Evolutionary conservation across 2,329 filamentous ascomycete genomes (phyloP).

Genomic region (Fusarium tjaetaba): DNA sequence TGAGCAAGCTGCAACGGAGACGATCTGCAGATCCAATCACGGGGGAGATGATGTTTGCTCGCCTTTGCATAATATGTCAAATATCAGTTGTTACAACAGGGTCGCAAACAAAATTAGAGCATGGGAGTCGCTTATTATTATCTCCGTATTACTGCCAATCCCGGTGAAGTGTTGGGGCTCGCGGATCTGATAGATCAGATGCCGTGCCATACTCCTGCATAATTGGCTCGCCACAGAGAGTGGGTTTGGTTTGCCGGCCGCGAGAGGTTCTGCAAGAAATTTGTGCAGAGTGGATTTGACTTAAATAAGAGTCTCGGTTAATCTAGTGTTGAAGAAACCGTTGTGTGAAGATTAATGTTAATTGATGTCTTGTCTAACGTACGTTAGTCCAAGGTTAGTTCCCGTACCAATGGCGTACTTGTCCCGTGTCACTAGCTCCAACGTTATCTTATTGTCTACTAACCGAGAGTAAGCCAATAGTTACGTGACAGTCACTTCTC

Average conservation of each 20-base stretch:
- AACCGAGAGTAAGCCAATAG: background rate
- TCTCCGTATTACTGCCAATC: background rate
- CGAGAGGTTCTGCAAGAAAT: background rate
- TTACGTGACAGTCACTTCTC: slow-evolving; percentile 4
- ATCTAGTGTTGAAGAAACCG: background rate
- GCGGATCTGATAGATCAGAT: slow-evolving; percentile 13
- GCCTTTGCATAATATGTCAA: background rate
- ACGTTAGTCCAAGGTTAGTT: background rate
- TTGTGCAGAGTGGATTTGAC: background rate
- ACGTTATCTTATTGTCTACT: background rate
- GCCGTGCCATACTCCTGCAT: background rate
- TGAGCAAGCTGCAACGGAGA: background rate
- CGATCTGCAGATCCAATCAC: background rate
- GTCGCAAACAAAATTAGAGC: background rate
- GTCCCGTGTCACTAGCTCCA: background rate
- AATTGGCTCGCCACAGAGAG: background rate
- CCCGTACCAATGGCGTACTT: background rate
- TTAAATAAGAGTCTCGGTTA: background rate
- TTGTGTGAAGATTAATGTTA: background rate
- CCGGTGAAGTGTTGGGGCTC: background rate
- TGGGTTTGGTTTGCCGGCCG: background rate
- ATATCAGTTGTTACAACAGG: background rate
- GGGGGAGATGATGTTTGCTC: background rate
- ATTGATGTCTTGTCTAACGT: background rate
- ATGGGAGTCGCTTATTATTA: background rate